A percentile compares a stretch with the other conserved stretches of the same genome.
These are phyloP conservation scores for Iberis amara DNA, from an alignment of 441 rosid species.

Conservation along the genomic window DNA sequence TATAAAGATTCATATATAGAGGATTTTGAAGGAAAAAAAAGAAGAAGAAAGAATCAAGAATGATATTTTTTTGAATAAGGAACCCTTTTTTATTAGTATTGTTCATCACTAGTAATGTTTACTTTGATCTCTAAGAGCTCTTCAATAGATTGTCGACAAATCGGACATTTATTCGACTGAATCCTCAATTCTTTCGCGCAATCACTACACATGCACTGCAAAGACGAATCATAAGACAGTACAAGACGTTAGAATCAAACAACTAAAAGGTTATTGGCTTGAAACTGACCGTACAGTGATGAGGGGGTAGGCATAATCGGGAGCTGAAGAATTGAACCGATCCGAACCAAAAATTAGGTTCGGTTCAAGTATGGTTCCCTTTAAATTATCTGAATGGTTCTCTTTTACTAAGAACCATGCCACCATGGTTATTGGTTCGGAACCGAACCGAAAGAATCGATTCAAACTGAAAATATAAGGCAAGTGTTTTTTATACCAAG, in stretches of 20 bases:
- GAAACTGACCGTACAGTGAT: background rate
- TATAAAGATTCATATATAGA: background rate
- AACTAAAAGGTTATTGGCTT: background rate
- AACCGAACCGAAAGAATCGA: too few species aligned
- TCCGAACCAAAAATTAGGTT: too few species aligned
- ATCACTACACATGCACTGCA: constrained; percentile 72
- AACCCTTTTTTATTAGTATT: background rate
- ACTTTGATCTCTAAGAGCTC: constrained; percentile 70
- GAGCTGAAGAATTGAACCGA: too few species aligned
- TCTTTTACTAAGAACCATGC: too few species aligned
- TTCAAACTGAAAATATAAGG: too few species aligned
- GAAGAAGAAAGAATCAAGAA: constrained; percentile 19
- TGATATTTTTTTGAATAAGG: constrained; percentile 13
- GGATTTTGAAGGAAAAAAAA: background rate
- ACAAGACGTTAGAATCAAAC: background rate
- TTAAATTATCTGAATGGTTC: too few species aligned
- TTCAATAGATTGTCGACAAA: constrained; percentile 66
- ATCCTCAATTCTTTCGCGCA: constrained; percentile 63
- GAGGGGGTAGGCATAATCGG: too few species aligned
- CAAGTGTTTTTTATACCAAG: too few species aligned
- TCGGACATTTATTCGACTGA: constrained; percentile 68
- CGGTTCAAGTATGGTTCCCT: too few species aligned
- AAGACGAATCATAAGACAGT: constrained; percentile 8
- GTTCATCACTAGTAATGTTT: constrained; percentile 30
- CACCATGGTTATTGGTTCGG: too few species aligned